Conservation (phyloP, 140 eudicot genomes). For the Oenanthe javanica region DNA sequence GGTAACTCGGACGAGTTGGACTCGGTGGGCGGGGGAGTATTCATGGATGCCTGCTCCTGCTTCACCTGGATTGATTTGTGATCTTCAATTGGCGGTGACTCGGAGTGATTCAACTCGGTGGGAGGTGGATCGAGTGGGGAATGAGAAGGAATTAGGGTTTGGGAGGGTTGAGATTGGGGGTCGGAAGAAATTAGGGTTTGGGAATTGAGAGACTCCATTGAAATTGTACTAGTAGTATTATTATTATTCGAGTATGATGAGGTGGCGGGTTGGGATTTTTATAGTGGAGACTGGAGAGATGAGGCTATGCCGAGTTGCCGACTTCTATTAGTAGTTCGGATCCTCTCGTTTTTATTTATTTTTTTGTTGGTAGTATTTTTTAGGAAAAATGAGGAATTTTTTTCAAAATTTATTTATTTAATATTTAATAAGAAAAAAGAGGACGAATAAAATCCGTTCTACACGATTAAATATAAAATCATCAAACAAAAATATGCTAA, state of each 20-base stretch:
- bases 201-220: background rate
- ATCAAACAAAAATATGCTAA: no score
- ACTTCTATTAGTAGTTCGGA: background rate
- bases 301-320: background rate
- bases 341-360: background rate
- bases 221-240: background rate
- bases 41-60: background rate
- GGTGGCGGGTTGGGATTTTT: background rate
- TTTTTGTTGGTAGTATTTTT: no score
- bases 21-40: background rate
- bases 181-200: background rate
- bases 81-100: background rate
- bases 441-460: no score
- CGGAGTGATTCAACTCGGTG: background rate
- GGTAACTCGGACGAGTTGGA: background rate
- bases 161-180: background rate
- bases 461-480: no score
- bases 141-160: background rate
- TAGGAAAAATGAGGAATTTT: no score
- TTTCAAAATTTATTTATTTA: no score
- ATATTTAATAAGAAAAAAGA: no score
- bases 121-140: background rate
- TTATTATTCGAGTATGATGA: background rate
- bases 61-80: background rate
- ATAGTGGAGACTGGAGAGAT: background rate